Conservation (phyloP, 495 filamentous ascomycete species). For the Amphirosellinia nigrospora region DNA sequence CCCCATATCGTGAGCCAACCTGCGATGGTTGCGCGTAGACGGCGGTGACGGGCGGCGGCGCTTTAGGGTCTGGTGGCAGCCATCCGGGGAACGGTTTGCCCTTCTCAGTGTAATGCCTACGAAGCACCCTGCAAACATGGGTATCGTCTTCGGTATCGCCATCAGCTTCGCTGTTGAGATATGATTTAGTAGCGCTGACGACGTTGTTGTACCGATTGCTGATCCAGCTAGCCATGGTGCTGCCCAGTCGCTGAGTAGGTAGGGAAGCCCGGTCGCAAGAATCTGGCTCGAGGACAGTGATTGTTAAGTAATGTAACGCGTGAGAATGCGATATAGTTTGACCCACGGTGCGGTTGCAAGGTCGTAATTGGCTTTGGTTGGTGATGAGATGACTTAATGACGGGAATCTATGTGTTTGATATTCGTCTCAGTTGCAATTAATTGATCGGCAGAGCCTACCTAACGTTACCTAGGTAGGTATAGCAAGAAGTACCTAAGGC, state of each 20-base stretch:
- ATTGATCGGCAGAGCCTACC: constrained; percentile 1
- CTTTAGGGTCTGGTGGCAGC: constrained; percentile 87
- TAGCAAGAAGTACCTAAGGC: background rate
- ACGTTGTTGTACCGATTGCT: constrained; percentile 78
- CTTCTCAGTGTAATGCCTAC: constrained; percentile 92
- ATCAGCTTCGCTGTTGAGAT: constrained; percentile 80
- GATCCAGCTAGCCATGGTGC: constrained; percentile 79
- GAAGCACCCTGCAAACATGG: constrained; percentile 92
- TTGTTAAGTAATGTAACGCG: background rate
- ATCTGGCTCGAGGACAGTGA: background rate
- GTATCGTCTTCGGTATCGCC: constrained; percentile 94
- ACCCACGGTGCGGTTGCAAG: background rate
- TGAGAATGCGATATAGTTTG: constrained; percentile 2
- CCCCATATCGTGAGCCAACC: constrained; percentile 59
- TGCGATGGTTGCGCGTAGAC: constrained; percentile 58
- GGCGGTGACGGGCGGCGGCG: constrained; percentile 58
- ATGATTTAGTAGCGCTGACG: constrained; percentile 77
- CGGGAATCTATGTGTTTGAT: constrained; percentile 12
- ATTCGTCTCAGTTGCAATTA: constrained; percentile 3
- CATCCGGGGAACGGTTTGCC: constrained; percentile 81
- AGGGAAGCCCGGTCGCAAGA: background rate
- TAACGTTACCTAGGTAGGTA: background rate
- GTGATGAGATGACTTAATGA: background rate
- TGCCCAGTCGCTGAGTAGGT: constrained; percentile 13
- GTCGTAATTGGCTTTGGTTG: background rate